These are phyloP conservation scores for Vaccinium darrowii DNA, from an alignment of 148 eudicot genomes.

Conservation along the genomic window DNA sequence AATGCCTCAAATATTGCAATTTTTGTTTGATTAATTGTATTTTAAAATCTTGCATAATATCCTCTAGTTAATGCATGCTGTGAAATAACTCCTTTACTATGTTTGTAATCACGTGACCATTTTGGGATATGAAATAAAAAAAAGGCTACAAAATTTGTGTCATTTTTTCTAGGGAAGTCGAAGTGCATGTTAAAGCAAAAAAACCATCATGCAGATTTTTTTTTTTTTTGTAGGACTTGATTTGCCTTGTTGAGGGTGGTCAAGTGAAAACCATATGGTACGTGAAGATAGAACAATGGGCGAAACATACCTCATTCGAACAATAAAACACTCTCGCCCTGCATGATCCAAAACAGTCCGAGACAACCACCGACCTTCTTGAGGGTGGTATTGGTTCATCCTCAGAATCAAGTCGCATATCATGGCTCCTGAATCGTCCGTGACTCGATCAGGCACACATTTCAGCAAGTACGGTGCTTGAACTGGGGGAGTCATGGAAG, in stretches of 20 bases:
- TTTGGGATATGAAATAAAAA: not conserved
- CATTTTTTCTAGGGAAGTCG: not conserved
- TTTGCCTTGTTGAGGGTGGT: not conserved
- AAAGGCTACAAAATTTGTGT: not conserved
- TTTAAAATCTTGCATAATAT: not conserved
- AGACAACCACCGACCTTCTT: slow-evolving; percentile 92
- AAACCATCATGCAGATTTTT: not conserved
- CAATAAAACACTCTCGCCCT: slow-evolving; percentile 80
- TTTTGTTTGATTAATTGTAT: not conserved
- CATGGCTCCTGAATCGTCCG: slow-evolving; percentile 96
- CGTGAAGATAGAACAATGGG: not conserved
- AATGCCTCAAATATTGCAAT: not conserved
- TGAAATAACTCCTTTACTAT: not conserved
- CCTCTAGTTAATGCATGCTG: not conserved
- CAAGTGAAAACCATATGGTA: not conserved
- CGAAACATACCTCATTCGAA: slow-evolving; percentile 65
- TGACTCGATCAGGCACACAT: slow-evolving; percentile 88
- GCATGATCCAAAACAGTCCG: slow-evolving; percentile 89
- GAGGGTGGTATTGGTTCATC: slow-evolving; percentile 85
- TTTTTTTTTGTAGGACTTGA: not conserved
- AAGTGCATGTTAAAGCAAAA: not conserved
- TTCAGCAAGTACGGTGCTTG: slow-evolving; percentile 84
- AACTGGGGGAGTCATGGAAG: slow-evolving; percentile 89
- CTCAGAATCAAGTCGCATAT: slow-evolving; percentile 79
- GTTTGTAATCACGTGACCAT: not conserved